Base-by-base conservation (phyloP, 192 early-diverging fungal genomes). In the Bifiguratus adelaidae region DNA sequence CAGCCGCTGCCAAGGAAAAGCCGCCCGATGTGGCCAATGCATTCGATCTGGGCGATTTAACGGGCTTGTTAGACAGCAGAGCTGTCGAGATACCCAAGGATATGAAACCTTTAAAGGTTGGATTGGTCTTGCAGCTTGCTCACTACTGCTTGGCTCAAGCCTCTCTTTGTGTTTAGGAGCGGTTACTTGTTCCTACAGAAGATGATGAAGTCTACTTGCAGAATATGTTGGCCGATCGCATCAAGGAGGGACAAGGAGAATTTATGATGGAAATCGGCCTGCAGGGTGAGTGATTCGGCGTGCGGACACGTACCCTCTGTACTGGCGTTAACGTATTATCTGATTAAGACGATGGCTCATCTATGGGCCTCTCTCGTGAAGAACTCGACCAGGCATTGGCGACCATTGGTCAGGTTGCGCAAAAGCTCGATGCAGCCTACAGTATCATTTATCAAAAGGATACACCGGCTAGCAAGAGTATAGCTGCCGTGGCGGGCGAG, bases 201-300 rank as follows among this genome's bases (percentile, higher is more conserved):
- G 61, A 58, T 15, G 73, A 81, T 22, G 51, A 64, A n/a, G 46
- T 53, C 48, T 73, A 56, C 9, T 45, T 81, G 7, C 44, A 57
- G 28, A 50, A 48, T 11, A 43, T 68, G 35, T 29, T 86, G 12
- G 41, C 32, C 6, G 27, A 45, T 11, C 69, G 71, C 44, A 67
- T 86, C 50, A 52, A 52, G 30, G 70, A 76, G 41, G 77, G 72
- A 21, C 54, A 63, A 18, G 91, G 91, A 24, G 88, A 94, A 70
- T 61, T 76, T 0, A 51, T 94, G 11, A 66, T 91, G 21, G 87
- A 88, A 56, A 59, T 91, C 35, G 87, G 88, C 3, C 25, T 77
- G 13, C 78, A 85, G 49, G 81, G 81, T 84, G 63, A 12, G 19
- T n/a, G 11, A 9, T 2, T 13, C 15, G 5, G 8, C 5, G 19